Conservation (phyloP, 2,329 filamentous ascomycete genomes). For the Berkeleyomyces basicola region DNA sequence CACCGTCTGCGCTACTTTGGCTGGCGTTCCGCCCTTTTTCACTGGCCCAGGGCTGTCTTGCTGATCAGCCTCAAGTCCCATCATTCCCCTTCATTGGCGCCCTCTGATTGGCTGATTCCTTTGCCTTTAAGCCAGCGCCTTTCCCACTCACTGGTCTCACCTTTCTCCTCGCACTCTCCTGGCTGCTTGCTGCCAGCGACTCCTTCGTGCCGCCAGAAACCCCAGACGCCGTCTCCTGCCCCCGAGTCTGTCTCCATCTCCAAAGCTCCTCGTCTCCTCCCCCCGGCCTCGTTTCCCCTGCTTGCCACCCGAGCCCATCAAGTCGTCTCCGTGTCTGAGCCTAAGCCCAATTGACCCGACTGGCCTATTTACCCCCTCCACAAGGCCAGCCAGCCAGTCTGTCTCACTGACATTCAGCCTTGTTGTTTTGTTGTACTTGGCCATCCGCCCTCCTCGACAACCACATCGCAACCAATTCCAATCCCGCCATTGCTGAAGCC, state of each 20-base stretch:
- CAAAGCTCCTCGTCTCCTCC: too few relatives aligned
- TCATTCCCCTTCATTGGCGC: neutral
- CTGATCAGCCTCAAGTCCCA: neutral
- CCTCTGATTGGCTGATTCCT: neutral
- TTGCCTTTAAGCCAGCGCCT: neutral
- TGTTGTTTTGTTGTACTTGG: conserved; percentile 1
- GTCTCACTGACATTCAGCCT: conserved; percentile 8
- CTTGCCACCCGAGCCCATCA: too few relatives aligned
- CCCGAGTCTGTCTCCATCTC: too few relatives aligned
- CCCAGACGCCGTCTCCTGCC: too few relatives aligned
- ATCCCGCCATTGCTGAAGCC: neutral
- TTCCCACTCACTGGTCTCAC: neutral
- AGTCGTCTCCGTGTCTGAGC: too few relatives aligned
- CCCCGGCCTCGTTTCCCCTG: neutral
- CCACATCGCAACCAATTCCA: conserved; percentile 1
- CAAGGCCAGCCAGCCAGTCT: neutral
- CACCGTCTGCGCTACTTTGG: neutral
- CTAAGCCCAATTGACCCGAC: neutral
- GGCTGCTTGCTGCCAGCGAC: neutral
- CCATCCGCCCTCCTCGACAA: neutral
- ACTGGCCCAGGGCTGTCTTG: neutral
- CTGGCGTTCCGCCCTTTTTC: neutral
- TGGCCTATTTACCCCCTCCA: neutral
- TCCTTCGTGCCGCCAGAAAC: neutral
- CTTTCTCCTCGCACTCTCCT: neutral